Conservation (phyloP, 2,329 filamentous ascomycete genomes). For the Aspergillus caelatus region DNA sequence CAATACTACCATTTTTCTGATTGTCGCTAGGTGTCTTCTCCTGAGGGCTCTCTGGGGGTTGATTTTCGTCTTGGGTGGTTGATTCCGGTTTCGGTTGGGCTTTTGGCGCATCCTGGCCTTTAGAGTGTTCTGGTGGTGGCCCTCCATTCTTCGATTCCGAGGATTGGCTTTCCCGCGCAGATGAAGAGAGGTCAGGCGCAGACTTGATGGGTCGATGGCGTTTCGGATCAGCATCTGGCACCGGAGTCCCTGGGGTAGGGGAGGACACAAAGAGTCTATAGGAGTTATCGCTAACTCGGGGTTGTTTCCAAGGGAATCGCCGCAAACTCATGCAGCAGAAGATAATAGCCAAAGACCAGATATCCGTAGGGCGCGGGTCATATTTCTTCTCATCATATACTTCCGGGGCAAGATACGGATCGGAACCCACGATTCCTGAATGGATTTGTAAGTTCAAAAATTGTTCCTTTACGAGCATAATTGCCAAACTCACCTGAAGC, state of each 20-base stretch:
- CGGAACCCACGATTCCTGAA: conserved; percentile 76
- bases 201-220: conserved; percentile 39
- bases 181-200: conserved; percentile 35
- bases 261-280: conserved; percentile 89
- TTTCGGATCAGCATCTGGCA: conserved; percentile 44
- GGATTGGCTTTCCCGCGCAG: conserved; percentile 29
- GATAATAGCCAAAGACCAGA: conserved; percentile 98
- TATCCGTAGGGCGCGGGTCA: conserved; percentile 89
- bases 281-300: conserved; percentile 86
- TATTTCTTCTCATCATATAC: conserved; percentile 94
- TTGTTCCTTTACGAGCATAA: neutral
- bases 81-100: conserved; percentile 23
- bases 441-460: conserved; percentile 14
- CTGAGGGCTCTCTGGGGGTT: conserved; percentile 27
- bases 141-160: conserved; percentile 19
- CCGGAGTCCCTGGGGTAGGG: conserved; percentile 69
- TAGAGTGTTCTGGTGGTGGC: conserved; percentile 14
- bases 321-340: conserved; percentile 98
- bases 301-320: conserved; percentile 96
- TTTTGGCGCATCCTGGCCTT: conserved; percentile 23
- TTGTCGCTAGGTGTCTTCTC: conserved; percentile 29
- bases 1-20: conserved; percentile 18
- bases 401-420: conserved; percentile 95
- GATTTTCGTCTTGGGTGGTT: conserved; percentile 29
- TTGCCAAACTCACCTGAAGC: conserved; percentile 68